Evolutionary conservation across 192 early-diverging fungal genomes (phyloP), one percentile per base, ranked within the genome.

Genomic region (Helicostylum pulchrum): DNA sequence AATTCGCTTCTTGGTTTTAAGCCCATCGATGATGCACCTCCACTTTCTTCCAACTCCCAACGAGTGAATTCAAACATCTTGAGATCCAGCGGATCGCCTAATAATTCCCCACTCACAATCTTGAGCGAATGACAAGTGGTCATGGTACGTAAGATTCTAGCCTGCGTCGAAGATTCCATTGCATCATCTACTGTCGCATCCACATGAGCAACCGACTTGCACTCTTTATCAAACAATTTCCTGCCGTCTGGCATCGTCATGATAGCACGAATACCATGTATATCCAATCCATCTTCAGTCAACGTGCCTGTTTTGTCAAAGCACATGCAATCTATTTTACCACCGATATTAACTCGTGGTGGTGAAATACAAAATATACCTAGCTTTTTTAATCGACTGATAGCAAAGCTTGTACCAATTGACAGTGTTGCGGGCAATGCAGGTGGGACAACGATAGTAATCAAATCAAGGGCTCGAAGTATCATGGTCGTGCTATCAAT

Each of bases 261-360:
- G 4, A 87, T 70, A 12, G 77, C 84, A 8, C 90, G 88, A 30
- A 97, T 84, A n/a, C 96, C 96, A 56, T 96, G 75, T 2, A 99
- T 92, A 68, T 96, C 96, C 32, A 99, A 73, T 0, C 95, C 95
- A 69, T 97, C 94, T 72, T 98, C 93, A 2, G 95, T 98, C 50
- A 99, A 74, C 3, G 96, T 99, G 1, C 96, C 96, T 1, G 96
- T 98, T 77, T 99, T 99, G 77, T 99, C 98, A 81, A 99, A 99
- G 66, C 92, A 94, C 86, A 95, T 96, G 34, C 94, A 87, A 61
- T 97, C 89, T 43, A 99, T 77, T 63, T 97, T 97, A 52, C 98
- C 98, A 62, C 94, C 92, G 44, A 98, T 90, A 62, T 97, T 99
- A 50, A 99, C 95, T 15, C 88, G 83, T 9, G 92, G 89, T 4